Conservation (phyloP, 2,329 filamentous ascomycete species). For the Pestalotiopsis fici region DNA sequence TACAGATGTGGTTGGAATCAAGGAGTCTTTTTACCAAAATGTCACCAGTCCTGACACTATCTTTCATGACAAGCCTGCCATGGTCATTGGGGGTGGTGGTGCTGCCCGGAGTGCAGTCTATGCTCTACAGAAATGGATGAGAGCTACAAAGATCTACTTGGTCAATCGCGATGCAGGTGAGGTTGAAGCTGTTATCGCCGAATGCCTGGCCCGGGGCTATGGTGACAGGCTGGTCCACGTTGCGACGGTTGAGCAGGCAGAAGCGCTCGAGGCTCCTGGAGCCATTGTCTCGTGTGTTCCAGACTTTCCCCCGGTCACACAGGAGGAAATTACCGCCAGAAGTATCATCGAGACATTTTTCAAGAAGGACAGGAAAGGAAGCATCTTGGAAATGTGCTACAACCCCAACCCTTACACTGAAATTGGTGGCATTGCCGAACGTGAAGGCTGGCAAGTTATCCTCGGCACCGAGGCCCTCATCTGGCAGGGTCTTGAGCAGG, state of each 20-base stretch:
- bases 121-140: slow-evolving; percentile 70
- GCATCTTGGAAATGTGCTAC: slow-evolving; percentile 82
- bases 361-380: slow-evolving; percentile 57
- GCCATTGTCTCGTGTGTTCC: slow-evolving; percentile 76
- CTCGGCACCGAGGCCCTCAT: slow-evolving; percentile 77
- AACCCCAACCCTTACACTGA: slow-evolving; percentile 72
- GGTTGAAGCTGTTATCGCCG: slow-evolving; percentile 65
- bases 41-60: slow-evolving; percentile 41
- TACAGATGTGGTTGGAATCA: slow-evolving; percentile 78
- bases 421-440: slow-evolving; percentile 61
- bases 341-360: slow-evolving; percentile 53
- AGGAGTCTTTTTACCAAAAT: slow-evolving; percentile 69
- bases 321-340: slow-evolving; percentile 62
- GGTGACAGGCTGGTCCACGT: slow-evolving; percentile 64
- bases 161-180: slow-evolving; percentile 73
- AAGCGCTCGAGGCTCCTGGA: slow-evolving; percentile 57
- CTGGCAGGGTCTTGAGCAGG: slow-evolving; percentile 70
- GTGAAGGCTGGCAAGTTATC: slow-evolving; percentile 71
- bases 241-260: slow-evolving; percentile 60
- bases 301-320: slow-evolving; percentile 69
- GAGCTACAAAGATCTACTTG: slow-evolving; percentile 70
- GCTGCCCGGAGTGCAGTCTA: slow-evolving; percentile 80
- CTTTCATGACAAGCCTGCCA: slow-evolving; percentile 62
- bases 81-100: slow-evolving; percentile 78
- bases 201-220: slow-evolving; percentile 62